Conservation (phyloP, 352 stramenopile genomes). For the Phytophthora gonapodyides region DNA sequence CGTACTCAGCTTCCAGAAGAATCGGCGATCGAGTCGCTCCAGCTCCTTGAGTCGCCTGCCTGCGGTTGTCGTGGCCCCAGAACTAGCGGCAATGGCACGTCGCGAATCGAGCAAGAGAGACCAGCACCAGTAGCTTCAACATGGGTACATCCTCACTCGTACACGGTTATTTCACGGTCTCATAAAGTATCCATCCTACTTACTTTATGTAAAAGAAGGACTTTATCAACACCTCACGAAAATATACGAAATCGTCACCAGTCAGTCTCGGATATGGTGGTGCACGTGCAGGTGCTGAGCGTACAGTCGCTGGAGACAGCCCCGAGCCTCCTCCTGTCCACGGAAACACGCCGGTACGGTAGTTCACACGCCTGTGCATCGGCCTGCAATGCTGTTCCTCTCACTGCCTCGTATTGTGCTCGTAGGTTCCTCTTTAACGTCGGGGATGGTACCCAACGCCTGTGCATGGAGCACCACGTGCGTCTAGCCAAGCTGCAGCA, state of each 20-base stretch:
- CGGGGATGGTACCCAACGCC: conserved; percentile 86
- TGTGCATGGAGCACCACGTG: conserved; percentile 93
- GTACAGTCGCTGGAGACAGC: conserved; percentile 76
- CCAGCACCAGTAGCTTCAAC: neutral
- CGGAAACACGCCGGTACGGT: conserved; percentile 59
- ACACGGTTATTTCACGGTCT: conserved; percentile 1
- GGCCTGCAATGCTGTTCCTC: conserved; percentile 3
- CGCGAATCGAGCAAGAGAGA: conserved; percentile 7
- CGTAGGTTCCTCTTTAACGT: conserved; percentile 91
- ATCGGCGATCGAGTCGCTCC: conserved; percentile 24
- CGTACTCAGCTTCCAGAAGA: conserved; percentile 42
- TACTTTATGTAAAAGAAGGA: neutral
- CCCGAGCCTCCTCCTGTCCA: conserved; percentile 72
- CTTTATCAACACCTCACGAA: neutral
- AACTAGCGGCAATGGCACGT: conserved; percentile 12
- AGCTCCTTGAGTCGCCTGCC: conserved; percentile 25
- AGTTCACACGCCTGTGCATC: neutral
- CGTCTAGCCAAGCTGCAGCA: conserved; percentile 82
- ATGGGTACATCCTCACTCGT: conserved; percentile 11
- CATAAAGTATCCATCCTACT: conserved; percentile 5
- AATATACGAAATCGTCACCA: conserved; percentile 1
- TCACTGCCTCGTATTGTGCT: conserved; percentile 11
- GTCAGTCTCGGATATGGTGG: conserved; percentile 54
- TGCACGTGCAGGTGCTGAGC: conserved; percentile 79
- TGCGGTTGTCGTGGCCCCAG: conserved; percentile 2